phyloP scores from a whole-genome alignment of 345 rosid genomes.

The Mangifera indica region DNA sequence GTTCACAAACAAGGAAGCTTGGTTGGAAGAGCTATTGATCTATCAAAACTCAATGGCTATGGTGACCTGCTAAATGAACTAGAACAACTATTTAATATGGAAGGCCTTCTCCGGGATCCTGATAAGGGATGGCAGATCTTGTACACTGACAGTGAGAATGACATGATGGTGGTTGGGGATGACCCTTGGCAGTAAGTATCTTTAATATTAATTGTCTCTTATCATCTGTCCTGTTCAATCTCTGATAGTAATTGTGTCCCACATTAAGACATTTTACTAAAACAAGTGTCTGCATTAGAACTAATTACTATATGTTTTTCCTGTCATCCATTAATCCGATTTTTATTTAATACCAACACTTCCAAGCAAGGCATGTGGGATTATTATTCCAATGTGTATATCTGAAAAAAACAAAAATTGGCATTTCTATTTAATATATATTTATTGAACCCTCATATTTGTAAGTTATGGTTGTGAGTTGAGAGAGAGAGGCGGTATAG shows the following conservation, averaged over 20 bases:
- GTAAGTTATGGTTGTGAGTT: not conserved
- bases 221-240: constrained; percentile 2
- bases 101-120: constrained; percentile 71
- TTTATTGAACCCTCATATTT: not conserved
- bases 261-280: not conserved
- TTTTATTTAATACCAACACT: not conserved
- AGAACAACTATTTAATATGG: constrained; percentile 76
- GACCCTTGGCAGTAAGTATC: constrained; percentile 93
- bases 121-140: constrained; percentile 82
- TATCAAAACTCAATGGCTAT: constrained; percentile 67
- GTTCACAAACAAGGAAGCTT: constrained; percentile 95
- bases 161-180: constrained; percentile 92
- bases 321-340: not conserved
- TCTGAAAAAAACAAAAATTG: not conserved
- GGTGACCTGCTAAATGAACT: constrained; percentile 69
- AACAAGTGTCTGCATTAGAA: not conserved
- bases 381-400: not conserved
- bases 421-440: not conserved
- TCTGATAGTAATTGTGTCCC: not conserved
- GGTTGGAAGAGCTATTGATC: constrained; percentile 92
- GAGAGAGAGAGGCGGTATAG: not conserved
- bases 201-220: not conserved
- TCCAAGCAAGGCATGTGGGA: not conserved
- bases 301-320: not conserved
- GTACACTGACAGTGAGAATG: constrained; percentile 88